Base-by-base conservation (phyloP, 768 basidiomycete species). In the Ramaria sp. region DNA sequence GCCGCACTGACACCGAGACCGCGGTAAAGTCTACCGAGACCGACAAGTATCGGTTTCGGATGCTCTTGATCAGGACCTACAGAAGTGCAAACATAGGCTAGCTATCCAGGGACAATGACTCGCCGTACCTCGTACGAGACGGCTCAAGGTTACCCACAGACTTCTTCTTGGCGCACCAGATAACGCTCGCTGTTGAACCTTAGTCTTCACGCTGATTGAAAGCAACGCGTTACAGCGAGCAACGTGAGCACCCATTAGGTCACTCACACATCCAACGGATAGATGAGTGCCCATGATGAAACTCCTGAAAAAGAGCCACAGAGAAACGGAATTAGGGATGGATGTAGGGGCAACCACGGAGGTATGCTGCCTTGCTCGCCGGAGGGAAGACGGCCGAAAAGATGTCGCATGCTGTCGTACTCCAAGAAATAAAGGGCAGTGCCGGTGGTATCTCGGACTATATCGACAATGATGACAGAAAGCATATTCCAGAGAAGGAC, bases 1-100 rank as follows among this genome's bases (percentile, higher is more conserved):
- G 90, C 69, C 41, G 94, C 94, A 60, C 91, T 95, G 61, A 99
- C 89, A 55, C 94, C 91, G 51, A 97, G 80, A 54, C 95, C 96
- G 59, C 88, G 85, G 69, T 99, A 99, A 61, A 98, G 82, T 38
- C 92, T 77, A 34, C 83, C 75, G 47, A 96, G 71, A 24, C 96
- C 96, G 45, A 76, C 77, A 6, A 88, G 68, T 10, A 93, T 71
- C 6, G 87, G 79, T 68, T 86, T 87, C 20, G 92, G 91, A 58
- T 82, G 75, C 56, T 75, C 74, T 9, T 87, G 83, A 68, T 95
- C 88, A 19, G 91, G 81, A 43, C 92, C 88, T 91, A 57, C 51
- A 43, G 17, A 41, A 33, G 34, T 33, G 39, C 37, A 3, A 49
- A 41, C 27, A 19, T 53, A 56, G 43, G 17, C 48, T 19, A 42